Conservation (phyloP, 805 yeast genomes). For the Wickerhamiella australiensis region DNA sequence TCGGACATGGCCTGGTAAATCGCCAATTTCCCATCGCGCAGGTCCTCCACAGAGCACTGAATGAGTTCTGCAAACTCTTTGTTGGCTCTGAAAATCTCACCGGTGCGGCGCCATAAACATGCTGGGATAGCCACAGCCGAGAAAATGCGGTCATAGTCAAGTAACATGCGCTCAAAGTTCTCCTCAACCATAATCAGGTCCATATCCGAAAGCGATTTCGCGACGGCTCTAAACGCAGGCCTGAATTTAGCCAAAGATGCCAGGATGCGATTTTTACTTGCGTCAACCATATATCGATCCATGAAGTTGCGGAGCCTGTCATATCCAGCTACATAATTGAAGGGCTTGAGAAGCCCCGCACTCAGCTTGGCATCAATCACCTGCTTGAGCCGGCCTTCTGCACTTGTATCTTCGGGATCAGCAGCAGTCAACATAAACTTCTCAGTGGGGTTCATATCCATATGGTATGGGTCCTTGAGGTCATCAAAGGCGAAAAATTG, state of each 20-base stretch:
- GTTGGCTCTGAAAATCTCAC: constrained; percentile 89
- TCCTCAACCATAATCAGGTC: constrained; percentile 89
- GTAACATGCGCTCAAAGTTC: constrained; percentile 80
- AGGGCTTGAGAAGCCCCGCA: constrained; percentile 86
- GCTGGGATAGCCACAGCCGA: constrained; percentile 98
- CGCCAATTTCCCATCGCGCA: constrained; percentile 83
- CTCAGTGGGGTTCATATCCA: constrained; percentile 65
- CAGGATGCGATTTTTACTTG: constrained; percentile 71
- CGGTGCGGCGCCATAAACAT: constrained; percentile 93
- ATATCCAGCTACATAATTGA: constrained; percentile 87
- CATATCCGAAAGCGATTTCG: constrained; percentile 76
- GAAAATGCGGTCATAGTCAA: constrained; percentile 89
- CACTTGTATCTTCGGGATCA: constrained; percentile 88
- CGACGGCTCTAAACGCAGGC: constrained; percentile 89
- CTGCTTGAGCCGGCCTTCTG: constrained; percentile 84
- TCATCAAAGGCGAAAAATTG: not conserved
- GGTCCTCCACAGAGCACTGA: constrained; percentile 77
- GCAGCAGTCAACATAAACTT: constrained; percentile 93
- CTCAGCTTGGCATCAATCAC: constrained; percentile 89
- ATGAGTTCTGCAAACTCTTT: constrained; percentile 91
- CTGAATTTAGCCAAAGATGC: constrained; percentile 76
- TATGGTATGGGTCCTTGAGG: not conserved
- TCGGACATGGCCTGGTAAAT: constrained; percentile 91
- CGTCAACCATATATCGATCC: constrained; percentile 81
- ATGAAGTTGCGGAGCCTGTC: constrained; percentile 79